Evolutionary conservation across 139 green algal genomes (phyloP).

Genomic region (Chlorella ohadii): DNA sequence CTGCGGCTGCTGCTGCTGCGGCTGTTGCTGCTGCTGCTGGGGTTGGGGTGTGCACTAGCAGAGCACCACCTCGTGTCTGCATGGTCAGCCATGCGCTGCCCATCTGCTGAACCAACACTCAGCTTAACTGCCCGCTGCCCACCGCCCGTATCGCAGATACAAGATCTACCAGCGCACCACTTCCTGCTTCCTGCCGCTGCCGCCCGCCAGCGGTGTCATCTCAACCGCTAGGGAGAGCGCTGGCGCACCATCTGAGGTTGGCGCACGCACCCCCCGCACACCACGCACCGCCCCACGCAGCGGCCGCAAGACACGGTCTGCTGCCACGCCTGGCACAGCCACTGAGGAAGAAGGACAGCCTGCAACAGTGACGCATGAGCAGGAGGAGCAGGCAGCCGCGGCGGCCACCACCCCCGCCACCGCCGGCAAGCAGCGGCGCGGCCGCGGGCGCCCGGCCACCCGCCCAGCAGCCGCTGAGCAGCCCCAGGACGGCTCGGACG

Average conservation of each 20-base stretch:
- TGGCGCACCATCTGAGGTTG: no score
- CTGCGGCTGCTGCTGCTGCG: not conserved
- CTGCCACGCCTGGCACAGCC: not conserved
- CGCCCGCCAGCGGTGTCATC: not conserved
- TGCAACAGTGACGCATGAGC: not conserved
- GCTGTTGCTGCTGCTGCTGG: not conserved
- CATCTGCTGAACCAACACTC: no score
- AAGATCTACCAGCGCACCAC: conserved; percentile 34
- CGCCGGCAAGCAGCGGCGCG: not conserved
- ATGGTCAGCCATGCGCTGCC: no score
- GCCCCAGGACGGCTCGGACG: not conserved
- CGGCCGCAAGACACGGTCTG: no score
- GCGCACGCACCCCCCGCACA: not conserved
- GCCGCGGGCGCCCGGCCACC: no score
- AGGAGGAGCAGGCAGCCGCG: no score
- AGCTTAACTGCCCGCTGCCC: no score
- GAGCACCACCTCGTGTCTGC: no score
- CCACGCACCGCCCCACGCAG: not conserved
- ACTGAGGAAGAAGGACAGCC: not conserved
- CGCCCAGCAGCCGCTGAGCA: not conserved
- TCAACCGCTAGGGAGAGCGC: no score
- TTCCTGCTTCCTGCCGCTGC: conserved; percentile 40
- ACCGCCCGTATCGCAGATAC: conserved; percentile 16
- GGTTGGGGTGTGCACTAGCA: no score
- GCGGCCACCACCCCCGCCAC: not conserved